Evolutionary conservation across 495 filamentous ascomycete species (phyloP), one percentile per base, ranked within the genome.

Genomic region (Penicillium goetzii): DNA sequence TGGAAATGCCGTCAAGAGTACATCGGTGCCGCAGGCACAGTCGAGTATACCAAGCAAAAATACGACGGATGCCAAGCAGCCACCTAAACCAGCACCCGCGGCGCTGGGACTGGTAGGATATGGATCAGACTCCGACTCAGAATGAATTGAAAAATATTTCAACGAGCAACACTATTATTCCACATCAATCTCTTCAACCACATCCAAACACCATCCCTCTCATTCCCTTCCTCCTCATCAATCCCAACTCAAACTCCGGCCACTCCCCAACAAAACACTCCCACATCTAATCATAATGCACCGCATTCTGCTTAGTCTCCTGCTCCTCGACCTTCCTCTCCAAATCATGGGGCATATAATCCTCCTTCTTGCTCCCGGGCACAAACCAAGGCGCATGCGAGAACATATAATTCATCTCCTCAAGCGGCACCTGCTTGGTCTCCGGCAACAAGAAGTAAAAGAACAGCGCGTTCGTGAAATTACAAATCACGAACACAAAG

Each of bases 331-430:
- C 61, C 54, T 72, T 74, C 10, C 70, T 71, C 67, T 80, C 76
- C 70, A 79, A 51, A 61, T 80, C 76, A 65, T 78, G 72, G 15
- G 68, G 61, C 56, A 73, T 23, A 45, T 74, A 80, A 26, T 79
- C 66, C 55, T 79, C 75, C 62, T 69, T 78, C 58, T 67, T 61
- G 12, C 55, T 79, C 4, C 81, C 80, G 2, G 85, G 81, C 4
- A 90, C 85, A 65, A 92, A 83, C 77, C 82, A 84, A 10, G 89
- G 88, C 10, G 88, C 86, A 73, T 89, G 83, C 19, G 83, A 83
- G 77, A 90, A 91, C 58, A 92, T 78, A 40, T 84, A 82, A 65
- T 88, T 88, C 88, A 90, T 90, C 71, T 89, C 86, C 65, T 89
- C 86, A 11, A 90, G 80, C 4, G 88, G 87, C 53, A 88, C 75